Percentiles rank a stretch among this genome's conserved stretches.
phyloP scores from a whole-genome alignment of 768 basidiomycete species.

The Agrocybe praecox region DNA sequence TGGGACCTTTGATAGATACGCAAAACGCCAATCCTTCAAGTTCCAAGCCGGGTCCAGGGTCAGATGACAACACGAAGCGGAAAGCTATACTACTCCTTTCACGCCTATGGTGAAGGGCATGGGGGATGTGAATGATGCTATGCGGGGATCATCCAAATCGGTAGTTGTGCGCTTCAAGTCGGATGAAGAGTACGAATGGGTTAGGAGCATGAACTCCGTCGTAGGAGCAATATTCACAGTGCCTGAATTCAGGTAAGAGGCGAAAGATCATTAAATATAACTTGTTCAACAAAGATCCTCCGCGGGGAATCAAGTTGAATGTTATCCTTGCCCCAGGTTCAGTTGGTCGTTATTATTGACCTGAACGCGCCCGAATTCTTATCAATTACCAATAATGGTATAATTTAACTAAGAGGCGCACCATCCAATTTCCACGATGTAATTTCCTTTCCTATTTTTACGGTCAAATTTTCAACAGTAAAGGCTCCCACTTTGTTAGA shows the following conservation, averaged over 20 bases:
- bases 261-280: not conserved
- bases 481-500: conserved; percentile 49
- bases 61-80: conserved; percentile 15
- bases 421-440: conserved; percentile 43
- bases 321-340: not conserved
- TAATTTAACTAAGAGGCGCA: conserved; percentile 20
- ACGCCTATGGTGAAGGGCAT: conserved; percentile 6
- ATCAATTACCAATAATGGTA: not conserved
- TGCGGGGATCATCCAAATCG: conserved; percentile 15
- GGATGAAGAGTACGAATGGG: conserved; percentile 7
- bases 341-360: not conserved
- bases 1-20: conserved; percentile 8
- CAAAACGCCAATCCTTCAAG: conserved; percentile 14
- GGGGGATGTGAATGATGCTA: conserved; percentile 4
- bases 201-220: conserved; percentile 11
- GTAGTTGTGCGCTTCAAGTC: conserved; percentile 15
- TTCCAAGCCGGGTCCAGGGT: conserved; percentile 6
- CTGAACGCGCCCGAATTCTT: not conserved
- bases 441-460: conserved; percentile 74
- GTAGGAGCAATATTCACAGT: conserved; percentile 8
- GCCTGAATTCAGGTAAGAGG: conserved; percentile 1
- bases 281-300: not conserved
- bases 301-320: conserved; percentile 10
- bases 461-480: conserved; percentile 52
- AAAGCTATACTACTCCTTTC: conserved; percentile 2